These are phyloP conservation scores for Ambrosia hybrid DNA, from an alignment of 140 eudicot genomes.

Conservation along the genomic window DNA sequence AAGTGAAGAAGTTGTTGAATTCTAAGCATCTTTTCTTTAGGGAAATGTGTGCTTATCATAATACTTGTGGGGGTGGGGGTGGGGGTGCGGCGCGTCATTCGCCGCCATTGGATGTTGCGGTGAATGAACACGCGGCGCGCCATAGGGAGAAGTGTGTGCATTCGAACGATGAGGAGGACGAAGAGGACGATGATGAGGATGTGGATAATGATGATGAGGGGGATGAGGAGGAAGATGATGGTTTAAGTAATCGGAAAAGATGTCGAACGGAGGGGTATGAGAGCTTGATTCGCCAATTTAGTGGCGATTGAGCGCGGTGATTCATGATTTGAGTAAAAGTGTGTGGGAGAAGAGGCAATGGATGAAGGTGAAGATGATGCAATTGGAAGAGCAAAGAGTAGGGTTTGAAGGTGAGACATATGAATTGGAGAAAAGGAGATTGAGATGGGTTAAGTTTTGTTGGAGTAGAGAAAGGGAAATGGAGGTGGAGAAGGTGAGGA, in stretches of 20 bases:
- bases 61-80: constrained; percentile 51
- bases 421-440: constrained; percentile 63
- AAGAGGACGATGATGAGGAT: constrained; percentile 20
- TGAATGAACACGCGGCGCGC: not conserved
- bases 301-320: constrained; percentile 36
- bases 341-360: constrained; percentile 68
- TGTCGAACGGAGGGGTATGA: constrained; percentile 22
- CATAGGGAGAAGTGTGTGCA: constrained; percentile 47
- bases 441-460: constrained; percentile 74
- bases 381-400: constrained; percentile 61
- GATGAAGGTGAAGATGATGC: constrained; percentile 51
- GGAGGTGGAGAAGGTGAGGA: constrained; percentile 65
- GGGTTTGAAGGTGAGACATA: constrained; percentile 45
- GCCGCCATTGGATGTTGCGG: too few species aligned
- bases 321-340: constrained; percentile 43
- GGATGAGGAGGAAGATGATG: constrained; percentile 48
- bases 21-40: constrained; percentile 91
- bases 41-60: constrained; percentile 97
- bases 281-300: constrained; percentile 37
- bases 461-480: constrained; percentile 72
- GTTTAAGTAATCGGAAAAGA: constrained; percentile 30
- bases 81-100: too few species aligned
- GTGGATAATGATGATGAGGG: constrained; percentile 25
- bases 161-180: constrained; percentile 39
- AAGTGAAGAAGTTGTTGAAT: constrained; percentile 71